Conservation (phyloP, 371 early-diverging fungal species). For the Mucor lusitanicus region DNA sequence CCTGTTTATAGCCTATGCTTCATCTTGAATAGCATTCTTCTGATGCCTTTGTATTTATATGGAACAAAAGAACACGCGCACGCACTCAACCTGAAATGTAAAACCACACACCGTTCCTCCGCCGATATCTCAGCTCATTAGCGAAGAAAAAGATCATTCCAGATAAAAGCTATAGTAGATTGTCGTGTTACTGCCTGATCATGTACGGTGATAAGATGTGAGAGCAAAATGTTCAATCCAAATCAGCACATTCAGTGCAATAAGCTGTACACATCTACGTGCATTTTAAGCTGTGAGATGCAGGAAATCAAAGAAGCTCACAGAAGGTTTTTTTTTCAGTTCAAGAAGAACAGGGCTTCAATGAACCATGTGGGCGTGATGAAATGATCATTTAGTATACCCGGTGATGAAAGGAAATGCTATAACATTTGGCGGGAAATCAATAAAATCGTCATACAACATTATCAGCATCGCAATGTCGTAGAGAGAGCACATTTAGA, state of each 20-base stretch:
- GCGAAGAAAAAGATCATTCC: background rate
- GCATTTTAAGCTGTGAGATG: background rate
- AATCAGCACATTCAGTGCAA: background rate
- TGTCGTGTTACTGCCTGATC: too few relatives aligned
- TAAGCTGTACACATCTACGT: background rate
- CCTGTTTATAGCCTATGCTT: too few relatives aligned
- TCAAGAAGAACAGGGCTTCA: background rate
- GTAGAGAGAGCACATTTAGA: background rate
- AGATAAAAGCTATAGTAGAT: too few relatives aligned
- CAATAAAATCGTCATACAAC: conserved; percentile 1
- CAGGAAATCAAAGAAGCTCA: background rate
- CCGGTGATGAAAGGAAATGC: background rate
- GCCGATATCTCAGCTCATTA: background rate
- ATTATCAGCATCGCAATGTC: background rate
- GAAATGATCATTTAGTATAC: background rate
- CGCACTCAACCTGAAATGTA: background rate
- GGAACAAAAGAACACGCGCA: background rate
- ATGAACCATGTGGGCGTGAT: background rate
- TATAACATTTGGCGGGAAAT: background rate
- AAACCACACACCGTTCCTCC: background rate
- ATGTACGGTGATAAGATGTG: background rate
- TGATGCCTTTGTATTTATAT: background rate
- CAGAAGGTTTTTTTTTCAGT: background rate
- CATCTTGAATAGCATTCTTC: too few relatives aligned
- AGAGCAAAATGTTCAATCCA: background rate